phyloP scores from a whole-genome alignment of 1,139 yeast species.

The Magnusiomyces suaveolens region DNA sequence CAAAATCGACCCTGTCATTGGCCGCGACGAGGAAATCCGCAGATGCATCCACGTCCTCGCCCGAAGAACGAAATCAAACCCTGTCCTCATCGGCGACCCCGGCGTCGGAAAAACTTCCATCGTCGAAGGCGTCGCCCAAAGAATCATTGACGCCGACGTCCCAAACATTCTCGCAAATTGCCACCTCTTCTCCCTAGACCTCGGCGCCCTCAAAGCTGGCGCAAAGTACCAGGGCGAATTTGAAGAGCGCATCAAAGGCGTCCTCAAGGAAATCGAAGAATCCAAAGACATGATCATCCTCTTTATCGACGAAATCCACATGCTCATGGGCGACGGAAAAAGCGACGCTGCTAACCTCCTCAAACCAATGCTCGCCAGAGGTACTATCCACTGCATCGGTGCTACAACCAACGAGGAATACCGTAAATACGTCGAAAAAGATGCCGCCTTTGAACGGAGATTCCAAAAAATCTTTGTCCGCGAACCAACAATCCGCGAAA shows the following conservation, averaged over 20 bases:
- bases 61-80: constrained; percentile 91
- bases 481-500: constrained; percentile 86
- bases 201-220: constrained; percentile 96
- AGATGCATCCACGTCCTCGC: constrained; percentile 89
- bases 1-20: constrained; percentile 94
- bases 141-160: constrained; percentile 91
- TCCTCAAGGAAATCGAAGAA: constrained; percentile 82
- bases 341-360: constrained; percentile 90
- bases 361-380: constrained; percentile 96
- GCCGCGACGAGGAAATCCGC: constrained; percentile 96
- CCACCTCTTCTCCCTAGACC: constrained; percentile 74
- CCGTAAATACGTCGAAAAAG: constrained; percentile 85
- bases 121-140: constrained; percentile 96
- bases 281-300: constrained; percentile 76
- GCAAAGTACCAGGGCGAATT: constrained; percentile 98
- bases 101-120: constrained; percentile 99
- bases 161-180: constrained; percentile 78
- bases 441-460: constrained; percentile 97
- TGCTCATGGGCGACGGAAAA: constrained; percentile 97
- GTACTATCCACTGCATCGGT: constrained; percentile 93
- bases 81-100: constrained; percentile 95
- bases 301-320: constrained; percentile 94
- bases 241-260: constrained; percentile 96
- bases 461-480: constrained; percentile 95
- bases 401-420: constrained; percentile 95